Evolutionary conservation across 129 eudicot species (phyloP), one percentile per base, ranked within the genome.

Genomic region (Oenanthe sinensis): DNA sequence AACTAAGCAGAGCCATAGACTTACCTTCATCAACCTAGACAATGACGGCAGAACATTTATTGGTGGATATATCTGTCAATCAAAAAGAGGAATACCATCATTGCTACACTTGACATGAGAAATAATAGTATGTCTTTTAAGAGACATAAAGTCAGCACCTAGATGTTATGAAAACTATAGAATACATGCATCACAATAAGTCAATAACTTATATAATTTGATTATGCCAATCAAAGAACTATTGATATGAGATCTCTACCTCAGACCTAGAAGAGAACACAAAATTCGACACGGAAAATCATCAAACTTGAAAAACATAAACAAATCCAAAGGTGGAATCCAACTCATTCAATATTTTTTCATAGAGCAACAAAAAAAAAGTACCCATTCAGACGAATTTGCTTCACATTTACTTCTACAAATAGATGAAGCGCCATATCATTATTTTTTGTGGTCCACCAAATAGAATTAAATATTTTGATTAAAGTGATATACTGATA

Each of bases 31-130:
- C 74, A 95, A 89, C 80, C 97, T 94, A 83, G 99, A 95, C 82
- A 95, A 83, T n/a, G 99, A 95, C 68, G 99, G 99, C 78, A 92
- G 96, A 88, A 95, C 99, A 77, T 95, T 95, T 84, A 95, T 95
- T 44, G 97, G 99, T 33, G 97, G 99, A 84, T 95, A 92, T 74
- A 95, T 95, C 99, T 95, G 92, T 58, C 85, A 46, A 77, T 78
- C 77, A 84, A 71, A 81, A 62, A 79, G 50, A 77, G 60, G 71
- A 67, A 72, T 15, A 83, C 26, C 50, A 72, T 20, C 9, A 72
- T 72, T 72, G 11, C 50, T 42, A 72, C 7, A 36, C 46, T 1
- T 43, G 76, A 72, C 36, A 40, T 22, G 49, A 39, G 33, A 30
- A 24, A 1, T 60, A 24, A 60, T 3, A 58, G 65, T 43, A 22